These are phyloP conservation scores for Curvularia sp. DNA, from an alignment of 2,329 filamentous ascomycete species.

Conservation along the genomic window DNA sequence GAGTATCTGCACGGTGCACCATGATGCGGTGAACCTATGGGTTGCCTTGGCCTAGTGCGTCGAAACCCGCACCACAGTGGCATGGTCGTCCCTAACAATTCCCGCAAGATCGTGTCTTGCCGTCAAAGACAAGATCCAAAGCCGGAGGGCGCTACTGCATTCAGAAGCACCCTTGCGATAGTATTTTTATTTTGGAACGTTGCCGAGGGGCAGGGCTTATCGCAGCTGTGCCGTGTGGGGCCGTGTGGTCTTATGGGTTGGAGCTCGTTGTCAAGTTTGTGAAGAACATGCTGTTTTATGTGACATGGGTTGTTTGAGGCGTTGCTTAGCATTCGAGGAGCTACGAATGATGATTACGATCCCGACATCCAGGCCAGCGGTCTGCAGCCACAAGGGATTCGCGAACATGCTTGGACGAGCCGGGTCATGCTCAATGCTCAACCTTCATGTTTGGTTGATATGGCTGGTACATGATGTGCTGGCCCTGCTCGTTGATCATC, in stretches of 20 bases:
- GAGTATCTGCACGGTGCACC: conserved; percentile 10
- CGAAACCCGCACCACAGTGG: conserved; percentile 4
- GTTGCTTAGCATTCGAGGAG: conserved; percentile 12
- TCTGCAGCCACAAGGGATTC: conserved; percentile 18
- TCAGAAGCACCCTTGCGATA: conserved; percentile 10
- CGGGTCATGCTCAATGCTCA: conserved; percentile 41
- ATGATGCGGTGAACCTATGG: conserved; percentile 10
- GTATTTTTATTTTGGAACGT: conserved; percentile 6
- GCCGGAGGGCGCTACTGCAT: conserved; percentile 7
- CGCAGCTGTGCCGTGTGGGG: conserved; percentile 10
- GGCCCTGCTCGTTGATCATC: conserved; percentile 51
- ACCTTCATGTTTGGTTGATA: conserved; percentile 52
- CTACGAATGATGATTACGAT: conserved; percentile 3
- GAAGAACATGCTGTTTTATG: conserved; percentile 3
- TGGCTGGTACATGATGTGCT: conserved; percentile 50
- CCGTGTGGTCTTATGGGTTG: conserved; percentile 13
- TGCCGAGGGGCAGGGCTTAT: conserved; percentile 11
- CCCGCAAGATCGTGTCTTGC: conserved; percentile 13
- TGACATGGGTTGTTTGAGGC: conserved; percentile 2
- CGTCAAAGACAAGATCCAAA: conserved; percentile 10
- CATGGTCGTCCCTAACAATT: conserved; percentile 19
- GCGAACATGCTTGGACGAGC: conserved; percentile 14
- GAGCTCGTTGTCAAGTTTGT: conserved; percentile 1
- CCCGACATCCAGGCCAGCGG: conserved; percentile 14
- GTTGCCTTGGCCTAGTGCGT: conserved; percentile 7